phyloP scores from a whole-genome alignment of 2,329 filamentous ascomycete genomes.

The Xylaria arbuscula region DNA sequence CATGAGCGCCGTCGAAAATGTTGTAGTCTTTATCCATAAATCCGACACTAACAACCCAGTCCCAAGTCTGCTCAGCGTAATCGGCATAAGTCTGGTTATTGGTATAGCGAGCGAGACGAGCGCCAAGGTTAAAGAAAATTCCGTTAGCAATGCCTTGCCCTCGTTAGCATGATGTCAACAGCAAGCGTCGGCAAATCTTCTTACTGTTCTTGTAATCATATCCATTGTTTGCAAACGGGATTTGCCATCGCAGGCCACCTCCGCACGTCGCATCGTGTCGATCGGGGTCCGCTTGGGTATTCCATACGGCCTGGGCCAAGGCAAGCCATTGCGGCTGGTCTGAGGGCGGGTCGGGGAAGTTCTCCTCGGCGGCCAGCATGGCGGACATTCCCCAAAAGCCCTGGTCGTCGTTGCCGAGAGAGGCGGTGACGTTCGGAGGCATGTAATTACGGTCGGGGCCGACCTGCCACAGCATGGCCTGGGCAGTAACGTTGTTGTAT shows the following conservation, averaged over 20 bases:
- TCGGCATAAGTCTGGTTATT: constrained; percentile 71
- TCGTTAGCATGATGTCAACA: constrained; percentile 30
- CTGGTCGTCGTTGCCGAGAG: constrained; percentile 66
- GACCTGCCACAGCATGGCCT: constrained; percentile 59
- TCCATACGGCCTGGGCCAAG: constrained; percentile 73
- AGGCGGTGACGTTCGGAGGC: constrained; percentile 57
- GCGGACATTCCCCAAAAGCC: constrained; percentile 74
- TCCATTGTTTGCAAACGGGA: constrained; percentile 70
- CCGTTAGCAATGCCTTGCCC: constrained; percentile 58
- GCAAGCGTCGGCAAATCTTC: constrained; percentile 26
- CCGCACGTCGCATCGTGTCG: constrained; percentile 70
- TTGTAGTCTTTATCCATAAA: constrained; percentile 60
- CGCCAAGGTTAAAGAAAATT: constrained; percentile 62
- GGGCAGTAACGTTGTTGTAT: constrained; percentile 62
- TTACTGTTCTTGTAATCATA: constrained; percentile 54
- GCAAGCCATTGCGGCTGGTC: constrained; percentile 70
- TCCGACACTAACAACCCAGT: constrained; percentile 61
- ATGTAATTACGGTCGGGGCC: constrained; percentile 60
- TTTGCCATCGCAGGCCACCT: constrained; percentile 76
- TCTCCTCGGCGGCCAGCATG: constrained; percentile 70
- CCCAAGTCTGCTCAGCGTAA: constrained; percentile 69
- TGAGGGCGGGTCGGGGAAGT: constrained; percentile 65
- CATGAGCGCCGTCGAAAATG: constrained; percentile 63
- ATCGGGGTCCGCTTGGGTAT: constrained; percentile 65
- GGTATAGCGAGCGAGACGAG: constrained; percentile 72